Evolutionary conservation across 2,329 filamentous ascomycete species (phyloP), one percentile per base, ranked within the genome.

Genomic region (Colletotrichum costaricense): DNA sequence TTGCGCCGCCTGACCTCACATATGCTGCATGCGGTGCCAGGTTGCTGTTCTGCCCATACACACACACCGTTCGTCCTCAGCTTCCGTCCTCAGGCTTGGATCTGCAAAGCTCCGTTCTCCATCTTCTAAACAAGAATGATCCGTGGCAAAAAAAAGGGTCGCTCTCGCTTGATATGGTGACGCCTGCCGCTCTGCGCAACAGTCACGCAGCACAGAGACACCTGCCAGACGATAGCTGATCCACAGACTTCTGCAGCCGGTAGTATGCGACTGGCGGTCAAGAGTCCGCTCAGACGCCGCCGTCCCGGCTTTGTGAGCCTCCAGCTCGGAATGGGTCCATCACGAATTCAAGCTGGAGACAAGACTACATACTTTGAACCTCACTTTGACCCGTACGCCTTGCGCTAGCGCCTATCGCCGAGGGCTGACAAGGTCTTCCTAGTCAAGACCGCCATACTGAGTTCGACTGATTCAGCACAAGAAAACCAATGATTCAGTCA

Each of bases 221-320:
- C 30, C 56, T 38, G 56, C 33, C 69, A 64, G 49, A 38, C 26
- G 22, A 42, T 63, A 22, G 38, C 33, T 6, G 24, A 46, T 35
- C 8, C 12, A 7, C 33, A 22, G 14, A 26, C 30, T 30, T 33
- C 22, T 16, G 46, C n/a, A n/a, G 28, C n/a, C 16, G 28, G 42
- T 63, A 42, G 14, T 42, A 14, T 57, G n/a, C 42, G 42, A 60
- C 30, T 28, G 38, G 24, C 52, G 28, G 33, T 26, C 66, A 69
- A 60, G 66, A 46, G 67, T 62, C 63, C 33, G 63, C 49, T 65
- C 63, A 54, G 62, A 56, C 52, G n/a, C 28, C 55, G 57, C 68
- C 68, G 63, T 67, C 63, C 63, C 42, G 57, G 19, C 28, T 49
- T 67, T 26, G 46, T 67, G 63, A 72, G 72, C 68, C 72, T 74